Evolutionary conservation across 306 rosid genomes (phyloP), one percentile per base, ranked within the genome.

Genomic region (Acacia crassicarpa): DNA sequence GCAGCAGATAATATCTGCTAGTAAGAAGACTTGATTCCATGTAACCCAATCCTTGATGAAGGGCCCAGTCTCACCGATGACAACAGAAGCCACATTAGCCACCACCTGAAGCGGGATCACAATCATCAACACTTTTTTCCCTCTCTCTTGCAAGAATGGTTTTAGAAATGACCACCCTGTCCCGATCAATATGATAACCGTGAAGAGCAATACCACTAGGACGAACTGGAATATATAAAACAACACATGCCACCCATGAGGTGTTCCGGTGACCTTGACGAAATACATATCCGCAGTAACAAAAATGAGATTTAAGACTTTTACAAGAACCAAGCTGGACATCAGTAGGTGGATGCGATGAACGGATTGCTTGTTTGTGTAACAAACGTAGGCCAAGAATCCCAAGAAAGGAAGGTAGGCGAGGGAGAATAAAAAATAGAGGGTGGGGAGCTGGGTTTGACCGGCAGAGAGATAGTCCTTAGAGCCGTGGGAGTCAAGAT

Each of bases 41-140:
- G 99, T 93, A 17, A 91, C 97, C 98, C 97, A 95, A 40, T 95
- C 98, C 85, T 91, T 93, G 33, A 95, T 93, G 51, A 95, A 95
- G 0, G 98, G 99, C 35, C 99, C 99, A 0, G 95, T 95, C 76
- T 95, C 99, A 4, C 95, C 99, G 12, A 95, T 95, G 59, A 95
- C 97, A 33, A 95, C 88, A 23, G 95, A 93, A 14, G 99, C 99
- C 44, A 90, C 35, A 38, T 95, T 95, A 7, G 99, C 99, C 32
- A 95, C 27, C 12, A 95, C 99, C 88, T 93, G 98, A 20, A 95
- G 98, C 22, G 98, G 98, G 79, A 93, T 89, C 80, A 95, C 98
- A 75, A 93, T 90, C 98, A 93, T 95, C 90, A 95, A 85, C 48
- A 95, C 98, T 85, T 91, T 95, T 88, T 95, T 93, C 89, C 93